A percentile compares a stretch with the other conserved stretches of the same genome.
phyloP scores from a whole-genome alignment of 2,329 filamentous ascomycete species.

The Fusarium pilosicola region DNA sequence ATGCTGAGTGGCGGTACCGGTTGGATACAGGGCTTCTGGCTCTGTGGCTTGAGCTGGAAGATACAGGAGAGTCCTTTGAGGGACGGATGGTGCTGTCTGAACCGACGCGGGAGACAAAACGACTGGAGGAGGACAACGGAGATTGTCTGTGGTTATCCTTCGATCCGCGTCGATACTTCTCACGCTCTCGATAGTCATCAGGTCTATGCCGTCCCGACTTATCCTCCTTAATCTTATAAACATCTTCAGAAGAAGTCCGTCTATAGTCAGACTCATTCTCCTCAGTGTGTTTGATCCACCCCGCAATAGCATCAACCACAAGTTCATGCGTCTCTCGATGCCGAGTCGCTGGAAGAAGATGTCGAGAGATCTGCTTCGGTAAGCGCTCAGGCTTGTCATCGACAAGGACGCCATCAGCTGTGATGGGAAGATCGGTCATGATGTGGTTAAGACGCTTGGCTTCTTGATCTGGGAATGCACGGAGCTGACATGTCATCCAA shows the following conservation, averaged over 20 bases:
- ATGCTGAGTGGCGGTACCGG: slow-evolving; percentile 33
- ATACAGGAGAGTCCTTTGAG: slow-evolving; percentile 25
- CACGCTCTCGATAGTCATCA: slow-evolving; percentile 33
- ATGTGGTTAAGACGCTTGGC: slow-evolving; percentile 75
- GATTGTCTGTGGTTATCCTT: slow-evolving; percentile 31
- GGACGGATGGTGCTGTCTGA: slow-evolving; percentile 32
- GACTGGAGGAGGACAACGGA: slow-evolving; percentile 17
- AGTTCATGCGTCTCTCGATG: slow-evolving; percentile 68
- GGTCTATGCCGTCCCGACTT: slow-evolving; percentile 23
- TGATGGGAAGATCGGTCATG: slow-evolving; percentile 75
- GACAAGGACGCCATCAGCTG: slow-evolving; percentile 63
- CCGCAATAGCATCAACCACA: slow-evolving; percentile 68
- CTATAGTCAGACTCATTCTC: slow-evolving; percentile 26
- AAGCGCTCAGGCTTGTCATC: slow-evolving; percentile 76
- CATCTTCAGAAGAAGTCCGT: slow-evolving; percentile 24
- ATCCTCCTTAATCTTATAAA: slow-evolving; percentile 30
- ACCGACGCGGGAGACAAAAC: slow-evolving; percentile 22
- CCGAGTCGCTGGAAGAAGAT: slow-evolving; percentile 71
- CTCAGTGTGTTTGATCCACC: slow-evolving; percentile 48
- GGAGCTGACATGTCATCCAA: slow-evolving; percentile 79
- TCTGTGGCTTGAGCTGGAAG: slow-evolving; percentile 17
- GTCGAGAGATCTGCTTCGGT: slow-evolving; percentile 80
- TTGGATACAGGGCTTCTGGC: slow-evolving; percentile 36
- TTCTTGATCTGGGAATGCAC: slow-evolving; percentile 80
- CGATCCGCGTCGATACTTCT: slow-evolving; percentile 31